Base-by-base conservation (phyloP, 345 rosid genomes). In the Hibiscus syriacus region DNA sequence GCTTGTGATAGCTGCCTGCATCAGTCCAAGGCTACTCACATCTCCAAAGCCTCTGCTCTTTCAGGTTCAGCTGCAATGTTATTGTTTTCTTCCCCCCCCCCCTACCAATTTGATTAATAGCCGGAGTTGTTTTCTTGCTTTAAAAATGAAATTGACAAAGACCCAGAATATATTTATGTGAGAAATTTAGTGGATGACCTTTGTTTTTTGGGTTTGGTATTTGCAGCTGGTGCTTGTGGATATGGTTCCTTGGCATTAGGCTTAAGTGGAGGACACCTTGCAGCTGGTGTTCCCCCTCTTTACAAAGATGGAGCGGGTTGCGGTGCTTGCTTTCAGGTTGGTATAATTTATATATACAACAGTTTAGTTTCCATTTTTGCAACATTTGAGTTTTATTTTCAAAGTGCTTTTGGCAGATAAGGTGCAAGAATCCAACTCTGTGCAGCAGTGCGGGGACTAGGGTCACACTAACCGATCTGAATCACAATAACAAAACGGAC, bases 1-100 rank as follows among this genome's bases (percentile, higher is more conserved):
- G 96, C 92, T n/a, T 91, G 99, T 66, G 95, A 94, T 77, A 87
- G 96, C 26, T 94, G 99, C 67, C 76, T 83, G 48, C 96, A 91
- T 75, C 79, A 54, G 66, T 69, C 90, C 69, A 91, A 84, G 79
- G 95, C 79, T 62, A 73, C 95, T 60, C 85, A 79, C 71, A 91
- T 86, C 92, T 79, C 88, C 74, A 75, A 62, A 23, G 85, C 85
- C 60, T 84, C 92, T 20, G 76, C 85, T 26, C 92, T 88, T 70
- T 87, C 93, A 29, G 76, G 98, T 91, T 50, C 75, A 41, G 74
- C 16, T 1, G 11, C 67, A 2, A 52, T 49, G 14, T 11, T 59
- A 11, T 2, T 17, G 49, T n/a, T 2, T 26, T 20, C 30, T 26
- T 19, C 3, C 2, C 45, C 17, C n/a, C n/a, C n/a, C n/a, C n/a